A percentile compares a stretch with the other conserved stretches of the same genome.
phyloP scores from a whole-genome alignment of 305 asterid species.

The Fraxinus floribunda region DNA sequence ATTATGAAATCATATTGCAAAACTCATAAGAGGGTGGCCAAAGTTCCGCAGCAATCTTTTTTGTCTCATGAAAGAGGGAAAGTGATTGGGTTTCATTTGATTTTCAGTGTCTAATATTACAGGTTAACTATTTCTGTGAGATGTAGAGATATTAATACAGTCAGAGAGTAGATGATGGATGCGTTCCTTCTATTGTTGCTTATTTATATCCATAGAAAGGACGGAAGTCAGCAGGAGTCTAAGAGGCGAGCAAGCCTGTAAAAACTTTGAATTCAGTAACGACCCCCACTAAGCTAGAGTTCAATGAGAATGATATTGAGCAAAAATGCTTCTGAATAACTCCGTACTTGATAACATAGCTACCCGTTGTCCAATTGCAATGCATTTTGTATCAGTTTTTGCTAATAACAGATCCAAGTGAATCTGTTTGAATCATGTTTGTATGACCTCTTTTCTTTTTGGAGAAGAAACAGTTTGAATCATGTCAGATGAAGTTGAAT shows the following conservation, averaged over 20 bases:
- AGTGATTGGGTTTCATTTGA: not conserved
- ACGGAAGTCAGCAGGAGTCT: not conserved
- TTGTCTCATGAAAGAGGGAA: not conserved
- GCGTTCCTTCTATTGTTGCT: not conserved
- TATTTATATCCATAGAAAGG: not conserved
- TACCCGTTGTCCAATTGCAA: not conserved
- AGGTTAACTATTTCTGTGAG: not conserved
- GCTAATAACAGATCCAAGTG: not conserved
- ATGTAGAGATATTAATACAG: not conserved
- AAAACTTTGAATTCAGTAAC: not conserved
- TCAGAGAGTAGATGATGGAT: not conserved
- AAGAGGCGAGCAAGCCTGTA: not conserved
- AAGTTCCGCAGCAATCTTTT: not conserved
- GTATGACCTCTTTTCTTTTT: not conserved
- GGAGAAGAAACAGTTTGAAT: conserved; percentile 29
- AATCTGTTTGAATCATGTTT: not conserved
- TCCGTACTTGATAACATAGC: not conserved
- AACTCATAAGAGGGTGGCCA: not conserved
- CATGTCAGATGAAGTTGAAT: conserved; percentile 70
- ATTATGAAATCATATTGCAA: not conserved
- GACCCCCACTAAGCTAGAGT: not conserved
- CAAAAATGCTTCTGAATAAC: not conserved
- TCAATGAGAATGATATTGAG: not conserved
- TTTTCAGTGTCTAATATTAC: not conserved
- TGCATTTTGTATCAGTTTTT: not conserved